These are phyloP conservation scores for Kwoniella mangroviensis DNA, from an alignment of 768 basidiomycete genomes.

Conservation along the genomic window DNA sequence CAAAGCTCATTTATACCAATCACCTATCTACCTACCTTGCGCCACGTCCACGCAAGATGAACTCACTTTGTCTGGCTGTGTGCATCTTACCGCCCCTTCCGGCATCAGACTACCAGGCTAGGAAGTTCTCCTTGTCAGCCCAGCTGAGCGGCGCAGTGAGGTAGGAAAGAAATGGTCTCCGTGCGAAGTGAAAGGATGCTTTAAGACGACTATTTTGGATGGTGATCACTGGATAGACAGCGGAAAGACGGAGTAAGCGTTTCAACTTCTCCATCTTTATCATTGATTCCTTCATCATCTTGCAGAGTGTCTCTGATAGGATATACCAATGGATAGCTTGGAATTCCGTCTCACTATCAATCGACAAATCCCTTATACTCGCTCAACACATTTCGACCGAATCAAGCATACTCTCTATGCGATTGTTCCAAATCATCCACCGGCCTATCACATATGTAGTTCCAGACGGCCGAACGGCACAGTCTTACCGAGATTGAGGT, in stretches of 20 bases:
- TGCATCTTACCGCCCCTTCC: background rate
- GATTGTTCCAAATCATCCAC: background rate
- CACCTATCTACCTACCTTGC: background rate
- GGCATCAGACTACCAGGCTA: background rate
- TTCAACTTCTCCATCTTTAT: too few species aligned
- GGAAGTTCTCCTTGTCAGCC: background rate
- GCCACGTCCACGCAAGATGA: background rate
- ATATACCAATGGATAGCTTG: background rate
- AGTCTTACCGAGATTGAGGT: background rate
- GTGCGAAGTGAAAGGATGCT: background rate
- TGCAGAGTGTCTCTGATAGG: too few species aligned
- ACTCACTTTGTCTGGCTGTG: background rate
- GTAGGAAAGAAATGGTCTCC: background rate
- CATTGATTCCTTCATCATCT: too few species aligned
- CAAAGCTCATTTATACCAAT: background rate
- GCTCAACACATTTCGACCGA: conserved; percentile 3
- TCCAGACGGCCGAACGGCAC: background rate
- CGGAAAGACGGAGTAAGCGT: background rate
- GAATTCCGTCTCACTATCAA: background rate
- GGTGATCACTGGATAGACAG: background rate
- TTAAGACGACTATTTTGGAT: background rate
- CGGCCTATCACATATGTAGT: background rate
- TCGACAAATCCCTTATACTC: background rate
- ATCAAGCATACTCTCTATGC: background rate
- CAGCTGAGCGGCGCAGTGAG: background rate